These are phyloP conservation scores for Prunus mongolica DNA, from an alignment of 306 rosid species.

Conservation along the genomic window DNA sequence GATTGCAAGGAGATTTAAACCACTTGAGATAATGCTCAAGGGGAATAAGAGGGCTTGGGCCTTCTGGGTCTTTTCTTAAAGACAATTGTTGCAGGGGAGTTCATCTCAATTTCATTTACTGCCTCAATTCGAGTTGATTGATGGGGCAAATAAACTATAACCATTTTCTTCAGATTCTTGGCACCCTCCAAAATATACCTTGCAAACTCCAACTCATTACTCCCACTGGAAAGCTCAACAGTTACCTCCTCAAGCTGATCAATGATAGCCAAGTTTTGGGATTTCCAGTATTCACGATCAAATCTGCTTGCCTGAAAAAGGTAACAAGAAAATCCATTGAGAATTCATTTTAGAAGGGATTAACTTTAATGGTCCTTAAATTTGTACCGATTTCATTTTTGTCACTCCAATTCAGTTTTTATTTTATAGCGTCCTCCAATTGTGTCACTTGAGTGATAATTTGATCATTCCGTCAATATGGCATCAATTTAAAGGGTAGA, in stretches of 20 bases:
- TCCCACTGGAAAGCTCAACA: background rate
- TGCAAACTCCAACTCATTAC: background rate
- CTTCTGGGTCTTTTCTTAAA: background rate
- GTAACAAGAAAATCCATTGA: background rate
- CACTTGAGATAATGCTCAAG: background rate
- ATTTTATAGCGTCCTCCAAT: no score
- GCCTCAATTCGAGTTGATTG: background rate
- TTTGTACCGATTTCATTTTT: no score
- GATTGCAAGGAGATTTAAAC: background rate
- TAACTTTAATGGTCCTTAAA: no score
- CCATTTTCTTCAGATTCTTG: background rate
- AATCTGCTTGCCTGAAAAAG: background rate
- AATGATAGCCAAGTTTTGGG: background rate
- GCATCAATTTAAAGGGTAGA: no score
- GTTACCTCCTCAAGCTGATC: background rate
- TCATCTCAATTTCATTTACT: background rate
- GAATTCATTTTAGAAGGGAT: no score
- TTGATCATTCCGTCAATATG: no score
- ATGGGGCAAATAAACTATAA: background rate
- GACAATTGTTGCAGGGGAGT: background rate
- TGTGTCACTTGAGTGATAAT: no score
- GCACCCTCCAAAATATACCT: background rate
- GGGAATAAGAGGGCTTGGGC: background rate
- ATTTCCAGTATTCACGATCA: background rate
- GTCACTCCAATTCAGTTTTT: no score